Conservation (phyloP, 1,139 yeast species). For the Hansenula sp. region DNA sequence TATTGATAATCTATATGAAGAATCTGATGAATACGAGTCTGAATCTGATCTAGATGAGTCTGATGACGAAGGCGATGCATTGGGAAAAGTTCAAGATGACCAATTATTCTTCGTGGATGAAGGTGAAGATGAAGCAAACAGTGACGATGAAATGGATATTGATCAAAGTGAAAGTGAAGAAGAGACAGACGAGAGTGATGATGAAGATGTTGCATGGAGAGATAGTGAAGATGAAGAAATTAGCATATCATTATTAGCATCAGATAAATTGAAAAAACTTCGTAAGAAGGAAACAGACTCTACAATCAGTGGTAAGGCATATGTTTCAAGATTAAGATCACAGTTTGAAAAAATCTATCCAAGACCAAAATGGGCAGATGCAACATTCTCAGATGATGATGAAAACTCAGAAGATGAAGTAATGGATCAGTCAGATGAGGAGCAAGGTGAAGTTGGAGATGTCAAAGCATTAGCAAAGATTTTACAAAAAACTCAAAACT, state of each 20-base stretch:
- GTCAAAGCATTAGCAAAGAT: constrained; percentile 56
- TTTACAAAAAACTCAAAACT: constrained; percentile 53
- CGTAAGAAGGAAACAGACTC: constrained; percentile 61
- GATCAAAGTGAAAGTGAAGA: constrained; percentile 32
- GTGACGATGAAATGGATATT: constrained; percentile 36
- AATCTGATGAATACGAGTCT: constrained; percentile 27
- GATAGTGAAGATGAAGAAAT: constrained; percentile 90
- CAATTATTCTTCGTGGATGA: constrained; percentile 65
- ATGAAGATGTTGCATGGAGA: constrained; percentile 65
- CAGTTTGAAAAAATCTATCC: constrained; percentile 90
- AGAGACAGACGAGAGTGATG: constrained; percentile 28
- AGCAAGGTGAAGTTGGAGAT: constrained; percentile 38
- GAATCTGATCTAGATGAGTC: constrained; percentile 26
- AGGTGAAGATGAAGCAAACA: constrained; percentile 39
- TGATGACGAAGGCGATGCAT: constrained; percentile 27
- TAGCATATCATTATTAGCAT: constrained; percentile 52
- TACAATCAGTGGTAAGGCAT: constrained; percentile 57
- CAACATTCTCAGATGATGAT: constrained; percentile 26
- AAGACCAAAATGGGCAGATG: constrained; percentile 80
- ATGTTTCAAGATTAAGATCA: constrained; percentile 66
- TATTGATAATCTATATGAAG: constrained; percentile 30
- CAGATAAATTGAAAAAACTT: constrained; percentile 67
- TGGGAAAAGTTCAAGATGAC: constrained; percentile 47
- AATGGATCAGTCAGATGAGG: constrained; percentile 26
- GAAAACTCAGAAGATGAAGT: constrained; percentile 25